Conservation (phyloP, 2,329 filamentous ascomycete genomes). For the Trichoderma hamatum region DNA sequence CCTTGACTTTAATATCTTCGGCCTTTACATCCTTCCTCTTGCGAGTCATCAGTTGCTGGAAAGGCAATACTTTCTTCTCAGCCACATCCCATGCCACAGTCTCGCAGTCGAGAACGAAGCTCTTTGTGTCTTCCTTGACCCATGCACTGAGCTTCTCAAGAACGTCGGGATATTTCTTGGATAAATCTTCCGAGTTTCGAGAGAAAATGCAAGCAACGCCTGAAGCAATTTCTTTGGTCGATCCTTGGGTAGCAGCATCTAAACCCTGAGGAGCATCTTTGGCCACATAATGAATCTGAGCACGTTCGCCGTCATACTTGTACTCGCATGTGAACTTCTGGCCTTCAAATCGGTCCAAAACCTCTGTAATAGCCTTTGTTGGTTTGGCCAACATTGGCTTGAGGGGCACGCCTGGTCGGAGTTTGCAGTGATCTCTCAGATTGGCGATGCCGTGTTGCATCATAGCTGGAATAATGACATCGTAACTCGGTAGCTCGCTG, state of each 20-base stretch:
- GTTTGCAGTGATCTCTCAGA: slow-evolving; percentile 80
- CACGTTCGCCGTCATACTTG: slow-evolving; percentile 97
- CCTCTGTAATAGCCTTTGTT: slow-evolving; percentile 97
- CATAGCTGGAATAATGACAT: slow-evolving; percentile 90
- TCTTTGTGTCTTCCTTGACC: slow-evolving; percentile 88
- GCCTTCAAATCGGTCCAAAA: slow-evolving; percentile 92
- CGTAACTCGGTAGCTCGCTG: slow-evolving; percentile 92
- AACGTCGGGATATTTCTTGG: slow-evolving; percentile 97
- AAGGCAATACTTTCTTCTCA: slow-evolving; percentile 94
- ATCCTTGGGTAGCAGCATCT: slow-evolving; percentile 60
- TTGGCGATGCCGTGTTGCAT: slow-evolving; percentile 83
- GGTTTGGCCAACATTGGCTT: slow-evolving; percentile 99
- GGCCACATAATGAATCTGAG: slow-evolving; percentile 97
- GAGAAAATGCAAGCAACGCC: slow-evolving; percentile 95
- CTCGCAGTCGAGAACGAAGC: slow-evolving; percentile 98
- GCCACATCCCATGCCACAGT: slow-evolving; percentile 95
- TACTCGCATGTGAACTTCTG: slow-evolving; percentile 98
- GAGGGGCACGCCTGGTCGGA: slow-evolving; percentile 89
- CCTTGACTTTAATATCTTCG: slow-evolving; percentile 94
- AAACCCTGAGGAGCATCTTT: slow-evolving; percentile 74
- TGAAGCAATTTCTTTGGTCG: slow-evolving; percentile 66
- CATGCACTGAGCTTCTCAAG: slow-evolving; percentile 83
- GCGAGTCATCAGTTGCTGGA: slow-evolving; percentile 97
- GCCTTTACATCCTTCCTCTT: slow-evolving; percentile 97
- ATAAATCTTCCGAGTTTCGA: slow-evolving; percentile 93